A percentile compares a stretch with the other conserved stretches of the same genome.
phyloP scores from a whole-genome alignment of 2,329 filamentous ascomycete genomes.

The Sclerotinia nivalis region DNA sequence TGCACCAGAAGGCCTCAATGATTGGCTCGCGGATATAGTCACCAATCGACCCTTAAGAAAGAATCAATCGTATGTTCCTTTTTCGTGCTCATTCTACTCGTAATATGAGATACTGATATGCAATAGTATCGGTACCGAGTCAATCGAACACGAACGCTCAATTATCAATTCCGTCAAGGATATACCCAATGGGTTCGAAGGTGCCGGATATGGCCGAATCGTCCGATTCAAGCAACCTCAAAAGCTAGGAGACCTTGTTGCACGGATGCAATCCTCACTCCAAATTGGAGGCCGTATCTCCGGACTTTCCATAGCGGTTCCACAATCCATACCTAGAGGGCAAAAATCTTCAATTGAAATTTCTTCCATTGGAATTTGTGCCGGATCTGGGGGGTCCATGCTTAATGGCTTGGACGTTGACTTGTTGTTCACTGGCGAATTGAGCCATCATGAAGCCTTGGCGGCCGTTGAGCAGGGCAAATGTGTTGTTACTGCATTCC shows the following conservation, averaged over 20 bases:
- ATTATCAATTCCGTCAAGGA: constrained; percentile 38
- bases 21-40: constrained; percentile 90
- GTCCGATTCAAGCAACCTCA: constrained; percentile 36
- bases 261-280: constrained; percentile 34
- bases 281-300: constrained; percentile 24
- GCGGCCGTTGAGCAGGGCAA: constrained; percentile 81
- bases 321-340: constrained; percentile 33
- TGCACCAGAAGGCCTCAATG: constrained; percentile 79
- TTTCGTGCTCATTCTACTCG: not conserved
- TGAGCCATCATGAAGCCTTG: constrained; percentile 90
- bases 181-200: constrained; percentile 34
- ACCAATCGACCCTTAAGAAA: constrained; percentile 42
- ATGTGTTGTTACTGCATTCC: constrained; percentile 81
- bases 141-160: constrained; percentile 26
- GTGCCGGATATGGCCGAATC: constrained; percentile 41
- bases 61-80: constrained; percentile 20
- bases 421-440: constrained; percentile 85
- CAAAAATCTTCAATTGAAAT: constrained; percentile 48
- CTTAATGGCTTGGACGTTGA: constrained; percentile 72
- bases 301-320: constrained; percentile 38
- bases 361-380: constrained; percentile 77
- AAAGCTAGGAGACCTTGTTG: constrained; percentile 32
- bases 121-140: constrained; percentile 25
- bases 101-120: constrained; percentile 25
- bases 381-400: constrained; percentile 80